Base-by-base conservation (phyloP, 1,284 basidiomycete genomes). In the Sutorius eximius region DNA sequence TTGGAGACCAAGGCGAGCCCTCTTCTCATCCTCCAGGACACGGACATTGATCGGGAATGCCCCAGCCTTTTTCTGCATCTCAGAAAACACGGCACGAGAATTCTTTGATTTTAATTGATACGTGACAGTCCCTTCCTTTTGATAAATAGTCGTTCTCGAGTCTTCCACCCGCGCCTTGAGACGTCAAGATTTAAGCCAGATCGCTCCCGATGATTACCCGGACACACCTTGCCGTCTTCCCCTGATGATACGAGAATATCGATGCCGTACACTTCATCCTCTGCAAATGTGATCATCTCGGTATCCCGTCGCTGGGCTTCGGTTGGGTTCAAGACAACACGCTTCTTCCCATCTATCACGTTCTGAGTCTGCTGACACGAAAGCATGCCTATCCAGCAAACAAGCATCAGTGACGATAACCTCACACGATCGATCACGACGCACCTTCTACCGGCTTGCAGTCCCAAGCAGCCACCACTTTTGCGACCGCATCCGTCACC, bases 71-170 rank as follows among this genome's bases (percentile, higher is more conserved):
- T 95, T 96, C 76, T 96, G 91, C 67, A 98, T 92, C 76, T 98
- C 96, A 49, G 90, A 90, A 77, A 97, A 98, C 45, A 97, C 90
- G 33, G 90, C 85, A 63, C 96, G 89, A 50, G 95, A 95, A 52
- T 92, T 96, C 79, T 96, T 97, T 87, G 97, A 90, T 82, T 98
- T 99, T 68, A 98, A 83, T 72, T 95, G 91, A 78, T 98, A 99
- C 49, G 92, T 96, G 59, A 95, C 82, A 41, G 83, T 78, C 51
- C 85, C 85, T 69, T 93, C 91, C 62, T 93, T 87, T 75, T 97
- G 94, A 82, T 92, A 98, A 70, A 99, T 88, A 38, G 92, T 93
- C 49, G 95, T 97, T 70, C 91, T 85, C 38, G 91, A 85, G 65
- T 94, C 90, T 73, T 96, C 93, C 41, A 87, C 65, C 55, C 93